Evolutionary conservation across 2,329 filamentous ascomycete species (phyloP).

Genomic region (Cadophora sp.): DNA sequence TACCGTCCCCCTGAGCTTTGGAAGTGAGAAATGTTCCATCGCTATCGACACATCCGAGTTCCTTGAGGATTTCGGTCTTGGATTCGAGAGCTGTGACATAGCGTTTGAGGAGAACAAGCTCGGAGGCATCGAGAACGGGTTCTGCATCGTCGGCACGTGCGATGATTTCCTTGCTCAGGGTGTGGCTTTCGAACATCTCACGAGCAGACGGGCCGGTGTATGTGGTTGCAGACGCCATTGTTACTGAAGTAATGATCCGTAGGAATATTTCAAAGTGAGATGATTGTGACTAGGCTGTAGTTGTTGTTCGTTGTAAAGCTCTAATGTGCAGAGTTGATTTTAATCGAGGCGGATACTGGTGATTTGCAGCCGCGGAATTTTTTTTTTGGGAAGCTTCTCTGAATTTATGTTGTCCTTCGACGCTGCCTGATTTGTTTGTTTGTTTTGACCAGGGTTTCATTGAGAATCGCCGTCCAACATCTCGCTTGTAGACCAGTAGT

Average conservation of each 20-base stretch:
- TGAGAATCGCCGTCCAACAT: background rate
- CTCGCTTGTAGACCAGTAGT: background rate
- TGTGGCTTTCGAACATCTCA: slow-evolving; percentile 4
- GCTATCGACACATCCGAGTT: background rate
- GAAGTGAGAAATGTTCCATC: background rate
- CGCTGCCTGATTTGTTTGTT: slow-evolving; percentile 10
- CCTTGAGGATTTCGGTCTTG: background rate
- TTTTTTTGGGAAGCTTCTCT: background rate
- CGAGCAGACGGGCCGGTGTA: background rate
- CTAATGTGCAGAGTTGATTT: background rate
- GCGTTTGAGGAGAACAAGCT: background rate
- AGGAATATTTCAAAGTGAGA: background rate
- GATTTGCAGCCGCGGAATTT: background rate
- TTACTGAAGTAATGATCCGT: background rate
- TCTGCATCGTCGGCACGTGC: background rate
- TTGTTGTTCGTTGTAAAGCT: background rate
- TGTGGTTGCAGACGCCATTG: background rate
- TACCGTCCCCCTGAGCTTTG: background rate
- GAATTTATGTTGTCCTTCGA: background rate
- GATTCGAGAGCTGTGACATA: background rate
- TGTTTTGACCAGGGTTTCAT: background rate
- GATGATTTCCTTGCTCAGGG: slow-evolving; percentile 7
- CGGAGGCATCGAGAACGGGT: background rate
- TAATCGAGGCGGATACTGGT: background rate
- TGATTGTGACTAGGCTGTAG: background rate